These are phyloP conservation scores for Chenopodium album DNA, from an alignment of 148 eudicot genomes.

Conservation along the genomic window DNA sequence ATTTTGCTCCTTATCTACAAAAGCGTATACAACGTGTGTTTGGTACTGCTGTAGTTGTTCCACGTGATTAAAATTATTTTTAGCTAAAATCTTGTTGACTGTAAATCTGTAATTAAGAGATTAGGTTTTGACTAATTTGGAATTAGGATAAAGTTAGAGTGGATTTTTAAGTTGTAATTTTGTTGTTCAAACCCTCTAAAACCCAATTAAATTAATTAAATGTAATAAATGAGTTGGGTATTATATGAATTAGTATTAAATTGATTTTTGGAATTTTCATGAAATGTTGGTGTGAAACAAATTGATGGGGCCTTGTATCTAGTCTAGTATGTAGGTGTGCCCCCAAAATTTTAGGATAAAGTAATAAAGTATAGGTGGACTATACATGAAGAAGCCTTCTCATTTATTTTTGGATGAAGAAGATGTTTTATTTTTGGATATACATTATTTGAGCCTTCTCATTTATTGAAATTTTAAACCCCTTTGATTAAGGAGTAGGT, in stretches of 20 bases:
- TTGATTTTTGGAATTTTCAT: not conserved
- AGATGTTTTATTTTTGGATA: too few species aligned
- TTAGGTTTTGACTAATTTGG: constrained; percentile 5
- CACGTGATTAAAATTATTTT: constrained; percentile 9
- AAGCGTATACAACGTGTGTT: not conserved
- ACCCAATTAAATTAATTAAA: too few species aligned
- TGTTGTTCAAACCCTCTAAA: not conserved
- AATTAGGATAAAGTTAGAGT: not conserved
- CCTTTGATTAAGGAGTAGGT: too few species aligned
- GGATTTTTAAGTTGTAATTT: not conserved
- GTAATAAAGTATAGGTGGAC: not conserved
- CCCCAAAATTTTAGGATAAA: not conserved
- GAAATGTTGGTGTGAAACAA: not conserved
- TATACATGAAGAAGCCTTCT: not conserved
- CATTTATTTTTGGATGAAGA: not conserved
- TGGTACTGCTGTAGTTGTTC: not conserved
- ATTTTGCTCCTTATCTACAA: too few species aligned
- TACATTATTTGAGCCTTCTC: not conserved
- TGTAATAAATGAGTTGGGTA: not conserved
- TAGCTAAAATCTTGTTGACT: not conserved
- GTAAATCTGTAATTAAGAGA: not conserved
- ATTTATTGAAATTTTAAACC: not conserved
- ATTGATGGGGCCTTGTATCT: not conserved
- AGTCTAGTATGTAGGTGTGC: not conserved
- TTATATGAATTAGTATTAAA: not conserved